These are phyloP conservation scores for Hydnomerulius pinastri DNA, from an alignment of 768 basidiomycete genomes.

Conservation along the genomic window DNA sequence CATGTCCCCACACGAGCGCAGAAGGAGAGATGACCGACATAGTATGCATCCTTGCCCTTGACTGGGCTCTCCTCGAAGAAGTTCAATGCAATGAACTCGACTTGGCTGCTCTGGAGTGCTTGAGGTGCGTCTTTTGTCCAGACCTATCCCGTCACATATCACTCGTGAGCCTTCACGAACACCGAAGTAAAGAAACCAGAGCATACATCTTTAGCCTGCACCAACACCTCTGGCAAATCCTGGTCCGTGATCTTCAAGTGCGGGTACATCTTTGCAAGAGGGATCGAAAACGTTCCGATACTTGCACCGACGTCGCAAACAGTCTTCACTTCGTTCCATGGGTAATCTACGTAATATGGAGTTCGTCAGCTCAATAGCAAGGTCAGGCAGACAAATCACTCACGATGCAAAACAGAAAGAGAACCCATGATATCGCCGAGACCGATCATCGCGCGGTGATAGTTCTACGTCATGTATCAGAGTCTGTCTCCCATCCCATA, in stretches of 20 bases:
- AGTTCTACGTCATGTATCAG: conserved; percentile 16
- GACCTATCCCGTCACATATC: conserved; percentile 6
- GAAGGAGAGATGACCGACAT: conserved; percentile 14
- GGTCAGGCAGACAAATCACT: not conserved
- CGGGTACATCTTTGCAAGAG: conserved; percentile 27
- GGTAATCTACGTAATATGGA: conserved; percentile 19
- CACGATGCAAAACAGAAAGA: conserved; percentile 24
- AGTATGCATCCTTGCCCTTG: conserved; percentile 23
- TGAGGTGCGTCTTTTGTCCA: conserved; percentile 19
- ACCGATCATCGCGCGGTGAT: conserved; percentile 26
- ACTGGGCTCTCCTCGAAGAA: conserved; percentile 21
- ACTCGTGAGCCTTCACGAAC: not conserved
- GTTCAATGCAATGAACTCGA: conserved; percentile 20
- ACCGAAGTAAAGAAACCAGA: not conserved
- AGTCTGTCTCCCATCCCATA: not conserved
- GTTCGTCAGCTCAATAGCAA: no score
- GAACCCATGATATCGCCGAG: conserved; percentile 22
- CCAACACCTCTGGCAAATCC: conserved; percentile 30
- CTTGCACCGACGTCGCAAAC: conserved; percentile 33
- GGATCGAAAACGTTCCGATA: conserved; percentile 28
- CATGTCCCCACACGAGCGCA: not conserved
- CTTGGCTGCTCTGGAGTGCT: conserved; percentile 14
- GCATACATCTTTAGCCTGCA: conserved; percentile 19
- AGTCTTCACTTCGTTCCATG: conserved; percentile 25
- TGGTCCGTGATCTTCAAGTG: conserved; percentile 29